Conservation (phyloP, 1,284 basidiomycete genomes). For the Coriolopsis trogii region DNA sequence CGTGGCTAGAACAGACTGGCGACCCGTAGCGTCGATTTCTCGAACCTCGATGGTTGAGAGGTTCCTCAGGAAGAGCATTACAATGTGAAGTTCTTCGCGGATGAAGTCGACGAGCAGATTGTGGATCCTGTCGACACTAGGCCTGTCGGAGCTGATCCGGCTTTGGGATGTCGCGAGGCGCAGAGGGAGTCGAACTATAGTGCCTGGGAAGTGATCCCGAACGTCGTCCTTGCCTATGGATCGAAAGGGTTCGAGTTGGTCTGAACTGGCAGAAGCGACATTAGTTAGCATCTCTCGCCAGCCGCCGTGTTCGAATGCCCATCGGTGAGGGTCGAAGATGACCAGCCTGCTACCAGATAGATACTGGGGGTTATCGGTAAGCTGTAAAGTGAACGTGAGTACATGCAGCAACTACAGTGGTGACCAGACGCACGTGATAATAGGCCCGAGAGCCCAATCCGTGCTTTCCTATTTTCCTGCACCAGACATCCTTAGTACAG, state of each 20-base stretch:
- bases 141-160: constrained; percentile 40
- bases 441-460: constrained; percentile 53
- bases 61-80: constrained; percentile 48
- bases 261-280: constrained; percentile 25
- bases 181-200: constrained; percentile 50
- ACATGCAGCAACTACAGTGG: not conserved
- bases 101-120: constrained; percentile 45
- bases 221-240: constrained; percentile 23
- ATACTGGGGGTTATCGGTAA: constrained; percentile 54
- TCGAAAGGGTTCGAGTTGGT: constrained; percentile 41
- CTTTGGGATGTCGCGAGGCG: constrained; percentile 30
- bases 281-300: constrained; percentile 32
- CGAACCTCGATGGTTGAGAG: constrained; percentile 42
- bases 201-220: constrained; percentile 35
- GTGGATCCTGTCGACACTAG: constrained; percentile 36
- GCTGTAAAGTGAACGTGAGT: constrained; percentile 29
- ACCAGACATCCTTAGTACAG: not conserved
- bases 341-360: constrained; percentile 44
- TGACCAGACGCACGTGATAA: constrained; percentile 44
- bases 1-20: constrained; percentile 17
- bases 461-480: constrained; percentile 56
- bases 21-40: constrained; percentile 37
- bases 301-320: constrained; percentile 36
- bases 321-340: constrained; percentile 48
- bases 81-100: constrained; percentile 42